A percentile compares a stretch with the other conserved stretches of the same genome.
These are phyloP conservation scores for Wickerhamiella cacticola DNA, from an alignment of 805 yeast species.

Conservation along the genomic window DNA sequence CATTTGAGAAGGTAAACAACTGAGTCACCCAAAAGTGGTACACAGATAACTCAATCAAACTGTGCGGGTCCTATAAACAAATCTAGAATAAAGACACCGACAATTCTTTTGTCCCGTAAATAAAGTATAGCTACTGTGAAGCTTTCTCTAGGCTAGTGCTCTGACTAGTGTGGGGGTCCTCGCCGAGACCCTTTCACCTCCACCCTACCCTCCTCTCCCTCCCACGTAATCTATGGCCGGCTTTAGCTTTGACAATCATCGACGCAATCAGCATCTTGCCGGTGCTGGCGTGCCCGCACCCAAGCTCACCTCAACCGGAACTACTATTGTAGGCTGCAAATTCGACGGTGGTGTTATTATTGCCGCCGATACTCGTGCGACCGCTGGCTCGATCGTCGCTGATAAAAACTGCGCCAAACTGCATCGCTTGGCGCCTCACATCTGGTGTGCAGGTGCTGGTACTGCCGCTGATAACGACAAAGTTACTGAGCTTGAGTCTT, in stretches of 20 bases:
- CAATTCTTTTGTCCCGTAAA: too few species aligned
- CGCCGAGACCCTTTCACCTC: background rate
- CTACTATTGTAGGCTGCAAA: constrained; percentile 96
- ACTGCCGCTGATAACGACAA: constrained; percentile 99
- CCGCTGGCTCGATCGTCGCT: constrained; percentile 92
- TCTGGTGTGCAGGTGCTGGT: constrained; percentile 99
- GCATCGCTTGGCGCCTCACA: constrained; percentile 76
- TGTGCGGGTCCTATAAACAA: too few species aligned
- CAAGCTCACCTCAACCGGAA: constrained; percentile 92
- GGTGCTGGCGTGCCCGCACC: constrained; percentile 67
- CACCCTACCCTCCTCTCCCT: background rate
- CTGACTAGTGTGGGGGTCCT: background rate
- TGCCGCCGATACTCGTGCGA: constrained; percentile 98
- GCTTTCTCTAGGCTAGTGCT: too few species aligned
- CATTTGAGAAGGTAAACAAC: too few species aligned
- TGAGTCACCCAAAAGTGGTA: too few species aligned
- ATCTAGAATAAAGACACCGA: too few species aligned
- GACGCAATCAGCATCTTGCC: constrained; percentile 68
- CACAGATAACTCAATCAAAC: too few species aligned
- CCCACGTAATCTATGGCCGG: constrained; percentile 55
- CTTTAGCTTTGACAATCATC: constrained; percentile 82
- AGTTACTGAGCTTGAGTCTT: constrained; percentile 86
- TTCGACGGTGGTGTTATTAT: constrained; percentile 90
- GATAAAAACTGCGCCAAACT: constrained; percentile 96
- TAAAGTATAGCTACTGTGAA: too few species aligned